phyloP scores from a whole-genome alignment of 345 rosid species.

The rapeseed (Brassica napus) region DNA sequence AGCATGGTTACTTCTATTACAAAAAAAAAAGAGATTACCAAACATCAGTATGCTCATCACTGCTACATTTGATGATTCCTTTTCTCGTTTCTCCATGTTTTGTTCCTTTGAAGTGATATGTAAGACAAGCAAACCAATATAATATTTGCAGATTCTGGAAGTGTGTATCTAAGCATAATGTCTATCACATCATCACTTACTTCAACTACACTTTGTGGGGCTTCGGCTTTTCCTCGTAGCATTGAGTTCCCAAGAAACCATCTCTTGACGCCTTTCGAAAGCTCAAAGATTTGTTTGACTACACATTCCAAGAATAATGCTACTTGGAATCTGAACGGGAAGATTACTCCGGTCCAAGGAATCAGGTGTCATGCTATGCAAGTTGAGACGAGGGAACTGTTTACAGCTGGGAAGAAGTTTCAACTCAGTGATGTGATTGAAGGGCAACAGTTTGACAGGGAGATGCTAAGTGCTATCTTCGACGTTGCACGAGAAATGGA shows the following conservation, averaged over 20 bases:
- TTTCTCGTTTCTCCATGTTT: not conserved
- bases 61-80: not conserved
- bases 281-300: constrained; percentile 23
- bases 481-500: constrained; percentile 89
- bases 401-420: constrained; percentile 56
- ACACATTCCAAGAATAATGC: constrained; percentile 26
- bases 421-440: constrained; percentile 82
- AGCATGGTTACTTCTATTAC: too few species aligned
- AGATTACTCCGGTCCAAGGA: constrained; percentile 24
- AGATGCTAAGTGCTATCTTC: constrained; percentile 70
- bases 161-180: constrained; percentile 35
- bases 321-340: constrained; percentile 27
- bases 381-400: constrained; percentile 28
- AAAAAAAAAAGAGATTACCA: too few species aligned
- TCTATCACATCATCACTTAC: constrained; percentile 40
- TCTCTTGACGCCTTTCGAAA: constrained; percentile 20
- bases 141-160: constrained; percentile 14
- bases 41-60: not conserved
- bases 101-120: not conserved
- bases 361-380: constrained; percentile 47
- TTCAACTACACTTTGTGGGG: constrained; percentile 15
- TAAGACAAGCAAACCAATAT: not conserved
- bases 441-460: constrained; percentile 90
- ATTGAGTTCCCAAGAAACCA: constrained; percentile 30
- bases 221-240: constrained; percentile 22